Evolutionary conservation across 768 basidiomycete species (phyloP).

Genomic region (Suillus lakei): DNA sequence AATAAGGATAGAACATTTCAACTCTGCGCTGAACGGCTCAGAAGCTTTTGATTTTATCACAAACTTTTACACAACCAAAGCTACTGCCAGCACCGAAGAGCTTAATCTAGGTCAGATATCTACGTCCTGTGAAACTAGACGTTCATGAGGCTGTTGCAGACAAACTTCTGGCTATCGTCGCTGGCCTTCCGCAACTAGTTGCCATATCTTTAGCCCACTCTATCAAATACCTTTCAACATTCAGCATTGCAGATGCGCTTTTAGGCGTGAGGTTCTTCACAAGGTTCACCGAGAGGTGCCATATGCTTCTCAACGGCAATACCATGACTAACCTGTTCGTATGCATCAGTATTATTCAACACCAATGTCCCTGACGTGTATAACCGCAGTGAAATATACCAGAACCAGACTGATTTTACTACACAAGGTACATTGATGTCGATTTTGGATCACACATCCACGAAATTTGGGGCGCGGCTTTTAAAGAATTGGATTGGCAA

Average conservation of each 20-base stretch:
- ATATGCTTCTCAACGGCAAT: constrained; percentile 90
- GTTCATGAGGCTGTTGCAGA: constrained; percentile 41
- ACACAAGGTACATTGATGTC: constrained; percentile 79
- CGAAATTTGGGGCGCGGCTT: constrained; percentile 85
- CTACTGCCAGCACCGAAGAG: constrained; percentile 44
- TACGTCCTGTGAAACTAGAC: background rate
- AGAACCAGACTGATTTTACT: constrained; percentile 83
- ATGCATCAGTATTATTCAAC: background rate
- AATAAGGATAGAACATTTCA: constrained; percentile 68
- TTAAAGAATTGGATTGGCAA: constrained; percentile 86
- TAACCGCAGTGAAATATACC: constrained; percentile 75
- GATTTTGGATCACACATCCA: constrained; percentile 86
- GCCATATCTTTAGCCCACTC: constrained; percentile 75
- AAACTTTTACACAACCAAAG: constrained; percentile 66
- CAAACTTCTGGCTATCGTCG: constrained; percentile 60
- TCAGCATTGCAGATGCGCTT: constrained; percentile 80
- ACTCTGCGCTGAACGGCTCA: constrained; percentile 58
- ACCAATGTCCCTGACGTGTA: background rate
- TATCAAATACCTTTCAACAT: constrained; percentile 71
- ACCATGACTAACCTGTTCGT: constrained; percentile 79
- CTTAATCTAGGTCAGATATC: constrained; percentile 48
- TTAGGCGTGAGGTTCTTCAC: constrained; percentile 78
- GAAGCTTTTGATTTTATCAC: constrained; percentile 73
- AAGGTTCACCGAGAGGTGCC: constrained; percentile 72
- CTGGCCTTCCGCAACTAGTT: constrained; percentile 72